phyloP scores from a whole-genome alignment of 371 early-diverging fungal species.

The Apophysomyces trapeziformis region DNA sequence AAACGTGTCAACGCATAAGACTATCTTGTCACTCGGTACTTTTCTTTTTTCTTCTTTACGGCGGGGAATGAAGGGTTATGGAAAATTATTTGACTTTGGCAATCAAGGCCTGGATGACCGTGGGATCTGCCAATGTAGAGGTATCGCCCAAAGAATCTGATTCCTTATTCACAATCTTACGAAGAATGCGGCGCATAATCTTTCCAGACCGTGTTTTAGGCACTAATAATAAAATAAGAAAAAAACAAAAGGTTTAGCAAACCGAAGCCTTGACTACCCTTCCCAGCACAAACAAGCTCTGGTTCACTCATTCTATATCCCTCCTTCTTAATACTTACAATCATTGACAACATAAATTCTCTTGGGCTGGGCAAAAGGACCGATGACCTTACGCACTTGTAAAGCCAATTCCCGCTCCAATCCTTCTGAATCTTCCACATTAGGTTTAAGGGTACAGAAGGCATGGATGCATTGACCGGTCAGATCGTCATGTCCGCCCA shows the following conservation, averaged over 20 bases:
- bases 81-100: slow-evolving; percentile 12
- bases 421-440: slow-evolving; percentile 47
- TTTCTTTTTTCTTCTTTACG: neutral
- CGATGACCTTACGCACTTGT: slow-evolving; percentile 89
- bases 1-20: too few species aligned
- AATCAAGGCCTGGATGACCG: slow-evolving; percentile 22
- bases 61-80: neutral
- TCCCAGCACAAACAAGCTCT: too few species aligned
- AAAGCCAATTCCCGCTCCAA: slow-evolving; percentile 68
- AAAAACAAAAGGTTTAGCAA: too few species aligned
- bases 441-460: slow-evolving; percentile 73
- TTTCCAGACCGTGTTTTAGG: slow-evolving; percentile 99
- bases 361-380: slow-evolving; percentile 95
- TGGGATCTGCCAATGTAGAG: slow-evolving; percentile 89
- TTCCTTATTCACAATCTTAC: slow-evolving; percentile 90
- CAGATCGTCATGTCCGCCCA: slow-evolving; percentile 91
- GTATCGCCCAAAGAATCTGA: slow-evolving; percentile 86
- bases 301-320: too few species aligned
- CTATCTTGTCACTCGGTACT: neutral
- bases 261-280: too few species aligned
- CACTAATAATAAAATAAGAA: slow-evolving; percentile 33
- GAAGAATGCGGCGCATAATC: slow-evolving; percentile 93
- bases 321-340: slow-evolving; percentile 6
- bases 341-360: slow-evolving; percentile 82
- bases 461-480: slow-evolving; percentile 89